A percentile compares a stretch with the other conserved stretches of the same genome.
Conservation (phyloP, 2,329 filamentous ascomycete genomes). For the Pestalotiopsis fici region DNA sequence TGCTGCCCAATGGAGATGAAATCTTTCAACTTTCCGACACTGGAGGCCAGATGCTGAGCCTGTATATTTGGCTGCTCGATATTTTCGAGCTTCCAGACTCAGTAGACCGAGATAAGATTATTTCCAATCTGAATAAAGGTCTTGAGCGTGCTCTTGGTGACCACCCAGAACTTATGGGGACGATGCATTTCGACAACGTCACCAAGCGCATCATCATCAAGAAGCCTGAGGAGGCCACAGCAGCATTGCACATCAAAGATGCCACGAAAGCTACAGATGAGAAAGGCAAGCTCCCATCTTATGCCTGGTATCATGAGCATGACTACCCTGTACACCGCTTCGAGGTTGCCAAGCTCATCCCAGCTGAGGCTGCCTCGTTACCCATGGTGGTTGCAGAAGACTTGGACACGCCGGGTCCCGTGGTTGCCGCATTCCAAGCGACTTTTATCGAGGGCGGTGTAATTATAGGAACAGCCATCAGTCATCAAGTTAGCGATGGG, state of each 20-base stretch:
- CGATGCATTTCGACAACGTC: constrained; percentile 7
- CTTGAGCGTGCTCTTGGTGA: not conserved
- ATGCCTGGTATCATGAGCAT: not conserved
- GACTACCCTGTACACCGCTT: not conserved
- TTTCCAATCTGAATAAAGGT: not conserved
- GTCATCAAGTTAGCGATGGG: constrained; percentile 5
- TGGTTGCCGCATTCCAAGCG: not conserved
- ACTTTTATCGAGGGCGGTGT: constrained; percentile 4
- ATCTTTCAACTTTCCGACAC: constrained; percentile 3
- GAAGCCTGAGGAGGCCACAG: not conserved
- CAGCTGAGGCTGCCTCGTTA: not conserved
- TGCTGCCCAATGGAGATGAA: not conserved
- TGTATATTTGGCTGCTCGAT: not conserved
- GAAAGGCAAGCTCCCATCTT: not conserved
- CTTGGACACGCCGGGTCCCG: not conserved
- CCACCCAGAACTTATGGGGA: constrained; percentile 1
- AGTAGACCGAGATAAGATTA: not conserved
- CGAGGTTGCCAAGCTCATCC: not conserved
- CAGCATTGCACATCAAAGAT: not conserved
- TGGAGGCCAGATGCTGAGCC: constrained; percentile 1
- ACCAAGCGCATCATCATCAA: constrained; percentile 3
- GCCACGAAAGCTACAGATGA: not conserved
- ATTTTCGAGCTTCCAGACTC: not conserved
- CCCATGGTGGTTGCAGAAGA: not conserved
- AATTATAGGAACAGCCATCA: not conserved